Base-by-base conservation (phyloP, 2,329 filamentous ascomycete species). In the Dactylella cylindrospora region DNA sequence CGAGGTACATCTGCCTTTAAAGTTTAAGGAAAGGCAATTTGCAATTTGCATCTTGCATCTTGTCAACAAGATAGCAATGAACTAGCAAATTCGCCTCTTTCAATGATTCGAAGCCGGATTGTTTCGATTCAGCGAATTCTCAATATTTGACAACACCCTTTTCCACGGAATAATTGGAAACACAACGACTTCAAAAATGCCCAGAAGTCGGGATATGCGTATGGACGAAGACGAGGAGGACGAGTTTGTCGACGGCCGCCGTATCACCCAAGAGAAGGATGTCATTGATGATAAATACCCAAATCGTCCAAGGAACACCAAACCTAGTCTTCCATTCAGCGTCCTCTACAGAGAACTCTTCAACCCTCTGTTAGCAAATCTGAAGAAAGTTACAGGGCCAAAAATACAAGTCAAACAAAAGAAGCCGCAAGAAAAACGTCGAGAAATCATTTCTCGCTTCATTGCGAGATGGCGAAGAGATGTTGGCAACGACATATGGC, bases 401-500 rank as follows among this genome's bases (percentile, higher is more conserved):
- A 6, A 74, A 78, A 20, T 78, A 81, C 28, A 74, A 76, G 64
- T 45, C 29, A 86, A 83, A 70, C 74, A 76, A 3, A 38, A 68
- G 13, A 68, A 67, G 28, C 68, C 68, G 19, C 83, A 91, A 66
- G 90, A 96, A 71, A 80, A 86, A 64, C 83, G 89, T 29, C 81
- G 86, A 0, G 82, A 84, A 68, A 86, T 96, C 66, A 89, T 98
- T 66, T 82, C 90, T 51, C 79, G 85, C 5, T 98, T 95, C 75
- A 88, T 98, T 67, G 80, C 81, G 10, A 80, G 83, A 71, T 98
- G 93, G 93, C 82, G 90, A 31, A 82, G 83, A 52, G 84, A 95
- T 64, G 90, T 96, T 17, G 93, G 93, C 20, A 77, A 88, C 67
- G 93, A 98, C 72, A 88, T 98, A 68, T 97, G 93, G 70, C 93